A percentile compares a stretch with the other conserved stretches of the same genome.
phyloP scores from a whole-genome alignment of 129 eudicot species.

The Silybum marianum region DNA sequence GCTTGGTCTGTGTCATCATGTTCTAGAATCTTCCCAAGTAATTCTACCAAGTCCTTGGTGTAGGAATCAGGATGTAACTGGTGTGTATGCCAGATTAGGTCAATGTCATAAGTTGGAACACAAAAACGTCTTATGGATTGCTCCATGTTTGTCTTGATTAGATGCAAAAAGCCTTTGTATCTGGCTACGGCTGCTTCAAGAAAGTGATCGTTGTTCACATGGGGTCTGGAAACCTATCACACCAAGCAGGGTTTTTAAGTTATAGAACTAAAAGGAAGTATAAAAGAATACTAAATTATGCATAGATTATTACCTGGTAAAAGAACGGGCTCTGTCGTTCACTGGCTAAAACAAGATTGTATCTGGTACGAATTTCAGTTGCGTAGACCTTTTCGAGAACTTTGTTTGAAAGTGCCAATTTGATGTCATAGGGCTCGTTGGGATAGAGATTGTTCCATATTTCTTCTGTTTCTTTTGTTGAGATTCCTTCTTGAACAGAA shows the following conservation, averaged over 20 bases:
- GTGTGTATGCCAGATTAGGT: conserved; percentile 98
- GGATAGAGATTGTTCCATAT: conserved; percentile 70
- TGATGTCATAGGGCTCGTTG: conserved; percentile 58
- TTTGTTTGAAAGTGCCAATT: conserved; percentile 25
- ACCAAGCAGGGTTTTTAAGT: conserved; percentile 4
- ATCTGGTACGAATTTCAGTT: conserved; percentile 52
- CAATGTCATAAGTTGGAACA: conserved; percentile 96
- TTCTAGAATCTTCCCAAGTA: conserved; percentile 77
- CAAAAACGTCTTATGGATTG: conserved; percentile 60
- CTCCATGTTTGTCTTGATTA: conserved; percentile 84
- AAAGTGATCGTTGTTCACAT: conserved; percentile 54
- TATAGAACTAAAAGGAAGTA: background rate
- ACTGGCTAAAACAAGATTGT: conserved; percentile 72
- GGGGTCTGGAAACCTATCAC: conserved; percentile 71
- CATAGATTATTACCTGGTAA: conserved; percentile 66
- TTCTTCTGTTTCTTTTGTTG: conserved; percentile 55
- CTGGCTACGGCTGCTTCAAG: conserved; percentile 85
- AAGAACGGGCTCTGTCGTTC: conserved; percentile 76
- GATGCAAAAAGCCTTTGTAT: conserved; percentile 89
- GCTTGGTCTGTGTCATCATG: conserved; percentile 96
- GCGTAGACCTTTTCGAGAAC: conserved; percentile 7
- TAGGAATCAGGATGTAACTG: conserved; percentile 86
- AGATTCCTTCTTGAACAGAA: conserved; percentile 55
- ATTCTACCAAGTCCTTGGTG: conserved; percentile 54
- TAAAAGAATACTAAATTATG: background rate